phyloP scores from a whole-genome alignment of 805 yeast species.

The Nakazawaea ambrosiae region DNA sequence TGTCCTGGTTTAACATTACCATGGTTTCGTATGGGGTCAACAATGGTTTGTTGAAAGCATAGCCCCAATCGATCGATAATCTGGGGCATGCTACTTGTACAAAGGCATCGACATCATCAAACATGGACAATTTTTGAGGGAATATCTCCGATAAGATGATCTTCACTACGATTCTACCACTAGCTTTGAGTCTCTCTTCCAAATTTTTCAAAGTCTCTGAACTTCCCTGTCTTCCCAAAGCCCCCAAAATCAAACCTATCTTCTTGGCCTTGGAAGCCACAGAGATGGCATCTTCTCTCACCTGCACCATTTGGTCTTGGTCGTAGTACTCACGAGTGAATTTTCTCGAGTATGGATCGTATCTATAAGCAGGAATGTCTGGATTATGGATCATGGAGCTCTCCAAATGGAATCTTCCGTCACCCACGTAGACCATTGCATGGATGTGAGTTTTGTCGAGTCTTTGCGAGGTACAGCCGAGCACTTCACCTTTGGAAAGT shows the following conservation, averaged over 20 bases:
- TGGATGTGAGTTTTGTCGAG: conserved; percentile 55
- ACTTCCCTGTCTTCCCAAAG: conserved; percentile 93
- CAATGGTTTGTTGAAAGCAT: conserved; percentile 88
- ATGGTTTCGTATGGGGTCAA: conserved; percentile 94
- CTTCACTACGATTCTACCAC: conserved; percentile 67
- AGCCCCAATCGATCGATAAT: conserved; percentile 96
- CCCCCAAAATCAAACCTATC: conserved; percentile 85
- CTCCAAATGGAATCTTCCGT: conserved; percentile 93
- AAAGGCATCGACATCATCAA: conserved; percentile 90
- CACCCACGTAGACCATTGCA: conserved; percentile 90
- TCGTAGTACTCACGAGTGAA: conserved; percentile 87
- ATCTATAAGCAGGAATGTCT: conserved; percentile 80
- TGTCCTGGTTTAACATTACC: conserved; percentile 76
- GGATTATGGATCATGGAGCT: conserved; percentile 98
- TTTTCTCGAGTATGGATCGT: conserved; percentile 91
- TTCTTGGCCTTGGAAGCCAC: conserved; percentile 54
- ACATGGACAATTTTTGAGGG: conserved; percentile 87
- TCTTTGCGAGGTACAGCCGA: conserved; percentile 92
- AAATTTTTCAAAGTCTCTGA: conserved; percentile 65
- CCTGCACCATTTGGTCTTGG: conserved; percentile 70
- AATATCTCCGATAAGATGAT: conserved; percentile 88
- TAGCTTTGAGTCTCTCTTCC: conserved; percentile 41
- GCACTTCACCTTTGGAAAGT: conserved; percentile 88
- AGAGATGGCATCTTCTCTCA: conserved; percentile 67
- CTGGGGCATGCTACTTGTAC: conserved; percentile 98